Conservation (phyloP, 257 asterid species). For the Solanum corneliomulleri region DNA sequence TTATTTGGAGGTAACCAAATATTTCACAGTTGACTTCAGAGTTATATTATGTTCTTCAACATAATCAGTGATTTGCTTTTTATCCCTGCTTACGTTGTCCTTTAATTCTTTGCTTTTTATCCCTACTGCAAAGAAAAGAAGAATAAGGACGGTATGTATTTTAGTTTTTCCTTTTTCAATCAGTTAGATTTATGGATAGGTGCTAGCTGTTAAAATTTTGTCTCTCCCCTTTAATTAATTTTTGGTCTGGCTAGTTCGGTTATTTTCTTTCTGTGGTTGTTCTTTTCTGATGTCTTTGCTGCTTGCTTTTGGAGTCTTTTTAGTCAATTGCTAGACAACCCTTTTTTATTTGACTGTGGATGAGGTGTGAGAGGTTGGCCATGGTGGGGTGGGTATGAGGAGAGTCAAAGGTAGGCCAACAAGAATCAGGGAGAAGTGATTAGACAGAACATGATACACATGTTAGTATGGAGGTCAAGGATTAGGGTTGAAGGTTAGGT, state of each 20-base stretch:
- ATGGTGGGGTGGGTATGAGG: neutral
- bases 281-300: neutral
- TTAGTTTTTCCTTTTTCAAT: neutral
- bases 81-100: neutral
- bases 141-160: neutral
- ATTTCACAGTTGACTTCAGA: neutral
- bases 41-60: neutral
- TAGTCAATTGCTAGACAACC: neutral
- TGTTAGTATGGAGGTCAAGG: neutral
- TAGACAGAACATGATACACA: neutral
- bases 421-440: neutral
- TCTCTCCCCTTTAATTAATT: neutral
- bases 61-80: neutral
- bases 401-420: neutral
- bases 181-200: neutral
- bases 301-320: neutral
- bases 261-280: neutral
- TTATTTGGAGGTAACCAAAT: neutral
- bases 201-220: neutral
- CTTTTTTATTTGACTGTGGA: neutral
- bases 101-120: neutral
- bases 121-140: neutral
- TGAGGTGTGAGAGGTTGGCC: neutral
- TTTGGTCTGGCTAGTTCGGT: neutral
- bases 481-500: neutral